Evolutionary conservation across 192 early-diverging fungal species (phyloP), one percentile per base, ranked within the genome.

Genomic region (Dimargaris verticillata): DNA sequence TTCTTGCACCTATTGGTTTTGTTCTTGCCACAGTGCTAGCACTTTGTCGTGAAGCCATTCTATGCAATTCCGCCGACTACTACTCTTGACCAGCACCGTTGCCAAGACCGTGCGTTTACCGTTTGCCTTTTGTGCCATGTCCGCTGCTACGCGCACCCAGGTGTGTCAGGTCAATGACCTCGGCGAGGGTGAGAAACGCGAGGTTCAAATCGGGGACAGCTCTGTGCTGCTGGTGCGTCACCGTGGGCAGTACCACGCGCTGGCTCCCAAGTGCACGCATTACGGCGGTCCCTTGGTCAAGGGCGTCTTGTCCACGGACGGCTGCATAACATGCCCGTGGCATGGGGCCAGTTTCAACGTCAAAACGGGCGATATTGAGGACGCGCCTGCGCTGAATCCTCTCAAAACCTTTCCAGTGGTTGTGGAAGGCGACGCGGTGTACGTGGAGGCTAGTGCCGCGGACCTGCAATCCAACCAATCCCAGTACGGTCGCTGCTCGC

Each of bases 291-390:
- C 53, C 17, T 33, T 55, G 28, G 53, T 33, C 53, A 55, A 55
- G 26, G 53, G 53, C n/a, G 53, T 55, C 17, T 25, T 55, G 26
- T 55, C 53, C 25, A 33, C 53, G 5, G 17, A 55, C 26, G 53
- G 53, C 6, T 33, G 33, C 11, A n/a, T 55, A 18, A 55, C 53
- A 20, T 55, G 72, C 62, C 68, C 64, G 13, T 70, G 68, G 68
- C 72, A 73, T 52, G 68, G 69, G 38, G 72, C 72, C 5, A 67
- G 72, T 44, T 73, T 73, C 55, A 60, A 67, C 22, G 60, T 61
- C 6, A 54, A 28, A 1, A 70, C 72, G 28, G 72, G 72, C 44
- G 69, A 70, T 61, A 70, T 73, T 28, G 72, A 74, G 65, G 69
- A 74, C 60, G 66, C 72, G 17, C 72, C 72, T 1, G 72, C 63